Conservation (phyloP, 2,329 filamentous ascomycete species). For the Aspergillus melleus region DNA sequence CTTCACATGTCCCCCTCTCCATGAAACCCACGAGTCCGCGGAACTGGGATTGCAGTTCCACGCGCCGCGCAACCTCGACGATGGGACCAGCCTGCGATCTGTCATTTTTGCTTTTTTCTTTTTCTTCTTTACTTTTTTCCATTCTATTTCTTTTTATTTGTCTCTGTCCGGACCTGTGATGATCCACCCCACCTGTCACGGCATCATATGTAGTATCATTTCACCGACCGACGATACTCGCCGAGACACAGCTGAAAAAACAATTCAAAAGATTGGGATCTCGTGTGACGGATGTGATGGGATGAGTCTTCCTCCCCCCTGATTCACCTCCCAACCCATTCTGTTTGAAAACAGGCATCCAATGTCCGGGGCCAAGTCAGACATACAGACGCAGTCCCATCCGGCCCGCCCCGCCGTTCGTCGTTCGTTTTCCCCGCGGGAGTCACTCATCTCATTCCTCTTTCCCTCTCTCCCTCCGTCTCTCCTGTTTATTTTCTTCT, state of each 20-base stretch:
- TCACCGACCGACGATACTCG: neutral
- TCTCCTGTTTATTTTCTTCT: neutral
- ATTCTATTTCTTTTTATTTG: no score
- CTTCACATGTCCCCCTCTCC: conserved; percentile 3
- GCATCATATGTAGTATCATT: neutral
- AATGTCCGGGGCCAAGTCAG: neutral
- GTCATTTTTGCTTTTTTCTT: neutral
- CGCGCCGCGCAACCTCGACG: conserved; percentile 2
- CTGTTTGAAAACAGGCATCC: neutral
- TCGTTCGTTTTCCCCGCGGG: neutral
- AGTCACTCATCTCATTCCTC: neutral
- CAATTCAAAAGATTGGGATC: neutral
- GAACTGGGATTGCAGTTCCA: conserved; percentile 5
- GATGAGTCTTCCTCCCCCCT: neutral
- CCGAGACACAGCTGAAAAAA: neutral
- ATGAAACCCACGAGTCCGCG: conserved; percentile 3
- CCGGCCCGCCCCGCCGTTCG: neutral
- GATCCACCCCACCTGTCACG: neutral
- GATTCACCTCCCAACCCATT: neutral
- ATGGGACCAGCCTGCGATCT: neutral
- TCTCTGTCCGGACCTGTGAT: neutral
- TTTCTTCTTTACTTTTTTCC: neutral
- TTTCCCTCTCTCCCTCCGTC: neutral
- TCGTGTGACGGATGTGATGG: neutral
- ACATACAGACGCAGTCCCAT: neutral